Percentiles rank a stretch among this genome's conserved stretches.
These are phyloP conservation scores for Kodamaea sp. DNA, from an alignment of 1,139 yeast species.

Conservation along the genomic window DNA sequence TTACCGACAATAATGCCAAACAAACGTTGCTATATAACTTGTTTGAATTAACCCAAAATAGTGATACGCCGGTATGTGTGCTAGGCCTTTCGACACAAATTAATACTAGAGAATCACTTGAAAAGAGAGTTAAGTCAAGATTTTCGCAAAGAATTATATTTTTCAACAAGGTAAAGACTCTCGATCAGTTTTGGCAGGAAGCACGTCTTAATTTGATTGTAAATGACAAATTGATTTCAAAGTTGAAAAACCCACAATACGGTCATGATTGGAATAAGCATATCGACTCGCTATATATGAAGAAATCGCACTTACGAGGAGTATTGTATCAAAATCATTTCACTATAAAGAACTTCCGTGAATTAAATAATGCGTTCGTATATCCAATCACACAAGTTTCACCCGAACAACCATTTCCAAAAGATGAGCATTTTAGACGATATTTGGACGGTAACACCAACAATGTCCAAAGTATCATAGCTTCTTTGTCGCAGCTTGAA, in stretches of 20 bases:
- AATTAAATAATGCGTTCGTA: constrained; percentile 50
- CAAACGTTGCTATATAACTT: constrained; percentile 85
- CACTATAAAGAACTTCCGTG: constrained; percentile 57
- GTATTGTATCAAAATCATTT: constrained; percentile 46
- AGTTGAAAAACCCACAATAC: constrained; percentile 19
- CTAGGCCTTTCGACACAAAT: constrained; percentile 76
- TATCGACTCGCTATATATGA: constrained; percentile 27
- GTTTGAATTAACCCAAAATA: constrained; percentile 77
- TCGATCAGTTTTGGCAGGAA: constrained; percentile 43
- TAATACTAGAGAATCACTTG: constrained; percentile 75
- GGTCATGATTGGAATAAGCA: constrained; percentile 51
- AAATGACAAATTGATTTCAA: constrained; percentile 14
- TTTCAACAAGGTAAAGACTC: constrained; percentile 47
- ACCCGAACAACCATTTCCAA: constrained; percentile 27
- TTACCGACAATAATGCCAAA: constrained; percentile 57
- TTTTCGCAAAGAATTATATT: constrained; percentile 76
- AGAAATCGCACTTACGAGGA: constrained; percentile 14
- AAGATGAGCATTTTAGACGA: constrained; percentile 27
- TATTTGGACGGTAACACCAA: constrained; percentile 21
- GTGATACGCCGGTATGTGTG: constrained; percentile 74
- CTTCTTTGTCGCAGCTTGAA: constrained; percentile 65
- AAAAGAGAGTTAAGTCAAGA: constrained; percentile 86
- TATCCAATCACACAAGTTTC: constrained; percentile 41
- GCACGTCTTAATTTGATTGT: constrained; percentile 28
- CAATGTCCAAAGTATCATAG: constrained; percentile 28